Evolutionary conservation across 495 filamentous ascomycete species (phyloP).

Genomic region (Penicillium ucsense): DNA sequence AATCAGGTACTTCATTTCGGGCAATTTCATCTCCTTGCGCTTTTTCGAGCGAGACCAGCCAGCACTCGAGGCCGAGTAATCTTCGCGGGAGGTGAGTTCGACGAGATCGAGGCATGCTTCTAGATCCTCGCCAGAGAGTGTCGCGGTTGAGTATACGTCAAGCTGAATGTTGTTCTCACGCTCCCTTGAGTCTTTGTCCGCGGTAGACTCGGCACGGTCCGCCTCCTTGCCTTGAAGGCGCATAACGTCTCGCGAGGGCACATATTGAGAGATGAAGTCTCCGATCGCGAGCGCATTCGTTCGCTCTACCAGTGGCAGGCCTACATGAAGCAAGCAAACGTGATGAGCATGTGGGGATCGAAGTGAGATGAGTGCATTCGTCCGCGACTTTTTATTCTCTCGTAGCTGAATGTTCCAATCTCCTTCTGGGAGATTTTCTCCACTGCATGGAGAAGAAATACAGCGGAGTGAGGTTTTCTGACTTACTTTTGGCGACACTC

Average conservation of each 20-base stretch:
- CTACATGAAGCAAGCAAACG: background rate
- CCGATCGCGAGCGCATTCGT: conserved; percentile 28
- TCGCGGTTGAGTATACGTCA: conserved; percentile 35
- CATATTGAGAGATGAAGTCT: conserved; percentile 25
- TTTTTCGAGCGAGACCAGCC: conserved; percentile 70
- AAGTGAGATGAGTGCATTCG: too few relatives aligned
- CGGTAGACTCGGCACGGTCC: background rate
- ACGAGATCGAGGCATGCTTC: conserved; percentile 62
- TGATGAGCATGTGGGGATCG: too few relatives aligned
- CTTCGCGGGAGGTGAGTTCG: conserved; percentile 52
- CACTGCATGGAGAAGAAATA: too few relatives aligned
- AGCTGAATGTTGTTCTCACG: background rate
- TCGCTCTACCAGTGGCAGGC: conserved; percentile 30
- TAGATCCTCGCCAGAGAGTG: conserved; percentile 44
- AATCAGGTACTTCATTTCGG: conserved; percentile 59
- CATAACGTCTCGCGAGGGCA: conserved; percentile 6
- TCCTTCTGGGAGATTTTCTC: too few relatives aligned
- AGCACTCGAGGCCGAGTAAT: conserved; percentile 52
- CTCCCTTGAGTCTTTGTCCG: background rate
- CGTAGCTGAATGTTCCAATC: too few relatives aligned
- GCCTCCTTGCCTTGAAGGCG: background rate
- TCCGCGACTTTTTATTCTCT: too few relatives aligned
- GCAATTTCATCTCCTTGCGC: conserved; percentile 62
- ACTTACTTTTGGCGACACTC: conserved; percentile 10
- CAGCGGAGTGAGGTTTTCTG: background rate